A percentile compares a stretch with the other conserved stretches of the same genome.
Conservation (phyloP, 495 filamentous ascomycete species). For the Amniculicola lignicola region DNA sequence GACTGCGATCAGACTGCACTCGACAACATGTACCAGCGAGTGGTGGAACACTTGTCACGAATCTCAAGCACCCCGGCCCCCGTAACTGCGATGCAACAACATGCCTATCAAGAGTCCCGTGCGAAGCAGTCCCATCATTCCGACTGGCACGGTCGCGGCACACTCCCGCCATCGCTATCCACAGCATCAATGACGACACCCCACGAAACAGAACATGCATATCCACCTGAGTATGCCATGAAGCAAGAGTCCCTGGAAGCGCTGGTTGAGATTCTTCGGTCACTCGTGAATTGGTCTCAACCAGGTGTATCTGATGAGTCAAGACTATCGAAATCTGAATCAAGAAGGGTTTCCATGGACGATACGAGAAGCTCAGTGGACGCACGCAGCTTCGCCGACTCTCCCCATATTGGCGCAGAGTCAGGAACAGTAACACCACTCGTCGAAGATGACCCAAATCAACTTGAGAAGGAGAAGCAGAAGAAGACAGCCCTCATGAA, state of each 20-base stretch:
- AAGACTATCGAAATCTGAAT: slow-evolving; percentile 48
- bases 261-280: slow-evolving; percentile 81
- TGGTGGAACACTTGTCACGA: slow-evolving; percentile 88
- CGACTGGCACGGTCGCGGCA: slow-evolving; percentile 83
- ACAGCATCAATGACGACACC: slow-evolving; percentile 65
- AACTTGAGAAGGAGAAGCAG: slow-evolving; percentile 90
- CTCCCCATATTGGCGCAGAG: slow-evolving; percentile 20
- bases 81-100: slow-evolving; percentile 73
- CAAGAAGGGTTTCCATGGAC: slow-evolving; percentile 65
- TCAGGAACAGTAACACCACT: slow-evolving; percentile 69
- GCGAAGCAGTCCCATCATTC: slow-evolving; percentile 49
- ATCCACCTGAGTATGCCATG: slow-evolving; percentile 80
- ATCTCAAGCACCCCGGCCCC: slow-evolving; percentile 71
- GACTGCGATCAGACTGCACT: slow-evolving; percentile 90
- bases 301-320: slow-evolving; percentile 65
- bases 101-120: slow-evolving; percentile 75
- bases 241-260: slow-evolving; percentile 86
- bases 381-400: slow-evolving; percentile 40
- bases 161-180: slow-evolving; percentile 78
- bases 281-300: slow-evolving; percentile 88
- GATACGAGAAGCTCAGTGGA: slow-evolving; percentile 81
- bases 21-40: slow-evolving; percentile 93
- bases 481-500: slow-evolving; percentile 88
- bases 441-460: slow-evolving; percentile 81
- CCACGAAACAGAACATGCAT: slow-evolving; percentile 59